Evolutionary conservation across 768 basidiomycete genomes (phyloP).

Genomic region (Cytidiella melzeri): DNA sequence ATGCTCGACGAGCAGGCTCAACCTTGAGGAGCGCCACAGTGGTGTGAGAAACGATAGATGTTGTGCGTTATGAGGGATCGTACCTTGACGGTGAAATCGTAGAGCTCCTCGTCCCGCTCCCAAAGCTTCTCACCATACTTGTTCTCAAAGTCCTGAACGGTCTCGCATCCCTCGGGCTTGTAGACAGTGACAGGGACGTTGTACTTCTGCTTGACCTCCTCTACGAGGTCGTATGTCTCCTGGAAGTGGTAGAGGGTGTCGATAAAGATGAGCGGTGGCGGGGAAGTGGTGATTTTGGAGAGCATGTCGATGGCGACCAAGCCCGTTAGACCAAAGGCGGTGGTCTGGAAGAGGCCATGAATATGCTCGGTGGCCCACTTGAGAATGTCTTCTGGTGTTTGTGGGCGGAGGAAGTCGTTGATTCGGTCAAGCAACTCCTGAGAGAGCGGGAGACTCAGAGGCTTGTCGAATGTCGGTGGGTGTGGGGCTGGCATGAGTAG

Average conservation of each 20-base stretch:
- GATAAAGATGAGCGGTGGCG: slow-evolving; percentile 88
- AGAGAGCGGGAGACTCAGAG: slow-evolving; percentile 52
- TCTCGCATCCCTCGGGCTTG: slow-evolving; percentile 67
- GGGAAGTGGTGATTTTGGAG: slow-evolving; percentile 60
- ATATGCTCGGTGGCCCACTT: slow-evolving; percentile 78
- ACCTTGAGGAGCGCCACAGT: slow-evolving; percentile 44
- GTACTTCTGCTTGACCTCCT: slow-evolving; percentile 74
- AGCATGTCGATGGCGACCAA: slow-evolving; percentile 94
- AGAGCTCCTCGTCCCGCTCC: slow-evolving; percentile 81
- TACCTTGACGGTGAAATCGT: slow-evolving; percentile 92
- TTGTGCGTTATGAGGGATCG: slow-evolving; percentile 18
- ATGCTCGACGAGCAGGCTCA: slow-evolving; percentile 88
- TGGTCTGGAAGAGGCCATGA: slow-evolving; percentile 84
- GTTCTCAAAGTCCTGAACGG: slow-evolving; percentile 67
- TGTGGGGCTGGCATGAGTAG: slow-evolving; percentile 3
- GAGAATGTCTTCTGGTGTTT: slow-evolving; percentile 81
- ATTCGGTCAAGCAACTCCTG: slow-evolving; percentile 53
- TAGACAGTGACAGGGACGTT: slow-evolving; percentile 68
- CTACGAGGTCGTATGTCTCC: slow-evolving; percentile 87
- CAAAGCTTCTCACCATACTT: slow-evolving; percentile 79
- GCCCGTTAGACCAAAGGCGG: slow-evolving; percentile 94
- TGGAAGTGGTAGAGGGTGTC: slow-evolving; percentile 96
- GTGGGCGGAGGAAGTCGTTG: slow-evolving; percentile 66
- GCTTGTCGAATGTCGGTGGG: slow-evolving; percentile 31
- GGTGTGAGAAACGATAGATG: background rate